Evolutionary conservation across 129 eudicot genomes (phyloP).

Genomic region (Solidago caesia): DNA sequence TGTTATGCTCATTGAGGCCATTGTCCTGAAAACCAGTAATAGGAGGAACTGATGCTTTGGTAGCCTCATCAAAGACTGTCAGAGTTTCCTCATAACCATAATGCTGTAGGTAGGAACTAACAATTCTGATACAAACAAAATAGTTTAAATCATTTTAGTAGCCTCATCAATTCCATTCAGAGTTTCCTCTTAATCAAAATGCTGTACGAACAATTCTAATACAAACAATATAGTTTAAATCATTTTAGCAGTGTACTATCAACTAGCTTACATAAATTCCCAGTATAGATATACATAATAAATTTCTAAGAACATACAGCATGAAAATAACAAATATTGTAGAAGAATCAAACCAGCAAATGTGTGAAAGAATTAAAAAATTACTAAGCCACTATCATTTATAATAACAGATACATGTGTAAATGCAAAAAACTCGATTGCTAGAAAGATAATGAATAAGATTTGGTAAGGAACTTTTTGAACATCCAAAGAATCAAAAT

Average conservation of each 20-base stretch:
- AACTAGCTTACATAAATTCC: slow-evolving; percentile 4
- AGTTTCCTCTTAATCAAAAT: slow-evolving; percentile 94
- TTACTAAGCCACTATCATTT: background rate
- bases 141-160: slow-evolving; percentile 29
- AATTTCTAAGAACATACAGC: slow-evolving; percentile 4
- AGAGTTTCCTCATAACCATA: slow-evolving; percentile 97
- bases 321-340: background rate
- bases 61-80: slow-evolving; percentile 61
- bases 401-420: background rate
- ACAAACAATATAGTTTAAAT: slow-evolving; percentile 17
- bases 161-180: slow-evolving; percentile 65
- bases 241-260: slow-evolving; percentile 1
- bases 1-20: slow-evolving; percentile 52
- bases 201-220: slow-evolving; percentile 82
- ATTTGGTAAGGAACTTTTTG: background rate
- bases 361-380: background rate
- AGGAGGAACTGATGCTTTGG: slow-evolving; percentile 63
- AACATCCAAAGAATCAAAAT: background rate
- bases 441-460: background rate
- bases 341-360: background rate
- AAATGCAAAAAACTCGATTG: background rate
- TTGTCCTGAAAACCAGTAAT: slow-evolving; percentile 48
- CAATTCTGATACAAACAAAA: slow-evolving; percentile 53
- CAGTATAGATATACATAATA: slow-evolving; percentile 8
- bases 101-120: slow-evolving; percentile 83